These are phyloP conservation scores for Yarrowia sp. DNA, from an alignment of 805 yeast species.

Conservation along the genomic window DNA sequence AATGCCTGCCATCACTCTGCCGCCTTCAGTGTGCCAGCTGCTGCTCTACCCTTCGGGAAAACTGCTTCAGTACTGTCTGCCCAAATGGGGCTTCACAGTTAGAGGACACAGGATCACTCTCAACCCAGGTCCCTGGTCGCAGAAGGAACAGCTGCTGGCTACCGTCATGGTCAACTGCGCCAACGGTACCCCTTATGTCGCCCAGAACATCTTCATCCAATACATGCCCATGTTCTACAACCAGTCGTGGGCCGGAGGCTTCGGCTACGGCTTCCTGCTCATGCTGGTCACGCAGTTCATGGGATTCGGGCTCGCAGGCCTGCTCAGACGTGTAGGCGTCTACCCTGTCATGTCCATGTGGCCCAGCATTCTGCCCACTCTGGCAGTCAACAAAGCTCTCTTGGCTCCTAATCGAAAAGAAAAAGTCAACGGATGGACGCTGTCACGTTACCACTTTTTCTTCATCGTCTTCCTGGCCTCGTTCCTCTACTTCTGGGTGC, in stretches of 20 bases:
- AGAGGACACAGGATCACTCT: neutral
- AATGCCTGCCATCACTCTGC: neutral
- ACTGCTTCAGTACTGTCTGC: neutral
- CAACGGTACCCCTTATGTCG: neutral
- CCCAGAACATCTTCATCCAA: slow-evolving; percentile 2
- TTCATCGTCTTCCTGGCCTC: slow-evolving; percentile 52
- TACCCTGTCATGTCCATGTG: slow-evolving; percentile 2
- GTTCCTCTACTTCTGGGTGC: slow-evolving; percentile 70
- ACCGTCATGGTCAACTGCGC: slow-evolving; percentile 11
- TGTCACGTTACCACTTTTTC: slow-evolving; percentile 59
- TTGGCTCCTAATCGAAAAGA: neutral
- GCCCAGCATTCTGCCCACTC: slow-evolving; percentile 1
- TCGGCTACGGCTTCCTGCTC: slow-evolving; percentile 6
- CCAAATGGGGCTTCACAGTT: neutral
- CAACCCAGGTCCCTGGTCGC: neutral
- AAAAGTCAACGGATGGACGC: slow-evolving; percentile 58
- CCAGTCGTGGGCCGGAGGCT: slow-evolving; percentile 1
- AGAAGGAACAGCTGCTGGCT: neutral
- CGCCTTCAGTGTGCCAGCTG: neutral
- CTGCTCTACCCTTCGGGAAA: neutral
- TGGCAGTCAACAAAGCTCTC: neutral
- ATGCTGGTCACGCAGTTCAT: slow-evolving; percentile 14
- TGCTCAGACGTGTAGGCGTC: neutral
- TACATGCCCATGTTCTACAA: slow-evolving; percentile 7
- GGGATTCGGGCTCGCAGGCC: slow-evolving; percentile 9